phyloP scores from a whole-genome alignment of 371 early-diverging fungal species.

The Dinochytrium kinnereticum region DNA sequence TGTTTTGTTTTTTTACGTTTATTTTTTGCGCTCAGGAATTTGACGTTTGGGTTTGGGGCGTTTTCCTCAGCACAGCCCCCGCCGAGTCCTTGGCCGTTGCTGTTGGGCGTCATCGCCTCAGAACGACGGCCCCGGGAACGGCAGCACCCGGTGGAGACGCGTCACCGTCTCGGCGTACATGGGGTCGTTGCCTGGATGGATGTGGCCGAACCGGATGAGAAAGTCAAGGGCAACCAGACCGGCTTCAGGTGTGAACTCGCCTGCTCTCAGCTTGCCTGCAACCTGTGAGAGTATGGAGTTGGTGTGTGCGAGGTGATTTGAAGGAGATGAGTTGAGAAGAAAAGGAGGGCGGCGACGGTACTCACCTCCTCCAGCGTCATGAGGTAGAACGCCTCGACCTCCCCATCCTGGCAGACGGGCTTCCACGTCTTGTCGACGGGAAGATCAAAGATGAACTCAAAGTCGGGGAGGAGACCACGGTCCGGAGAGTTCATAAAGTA shows the following conservation, averaged over 20 bases:
- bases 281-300: conserved; percentile 39
- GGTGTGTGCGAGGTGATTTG: no score
- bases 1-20: no score
- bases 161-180: conserved; percentile 74
- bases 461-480: conserved; percentile 70
- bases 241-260: conserved; percentile 90
- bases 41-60: no score
- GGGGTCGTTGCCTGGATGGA: conserved; percentile 82
- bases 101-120: no score
- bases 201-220: conserved; percentile 70
- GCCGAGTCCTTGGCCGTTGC: no score
- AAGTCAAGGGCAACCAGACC: conserved; percentile 84
- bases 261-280: conserved; percentile 56
- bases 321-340: not conserved
- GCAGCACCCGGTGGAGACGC: conserved; percentile 68
- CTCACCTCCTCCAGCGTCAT: conserved; percentile 72
- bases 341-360: not conserved
- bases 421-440: conserved; percentile 65
- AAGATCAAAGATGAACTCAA: conserved; percentile 80
- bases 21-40: no score
- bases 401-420: conserved; percentile 85
- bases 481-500: conserved; percentile 74
- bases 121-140: conserved; percentile 57
- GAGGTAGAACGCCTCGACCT: conserved; percentile 84
- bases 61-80: no score